phyloP scores from a whole-genome alignment of 257 asterid species.

The Gardenia jasminoides region DNA sequence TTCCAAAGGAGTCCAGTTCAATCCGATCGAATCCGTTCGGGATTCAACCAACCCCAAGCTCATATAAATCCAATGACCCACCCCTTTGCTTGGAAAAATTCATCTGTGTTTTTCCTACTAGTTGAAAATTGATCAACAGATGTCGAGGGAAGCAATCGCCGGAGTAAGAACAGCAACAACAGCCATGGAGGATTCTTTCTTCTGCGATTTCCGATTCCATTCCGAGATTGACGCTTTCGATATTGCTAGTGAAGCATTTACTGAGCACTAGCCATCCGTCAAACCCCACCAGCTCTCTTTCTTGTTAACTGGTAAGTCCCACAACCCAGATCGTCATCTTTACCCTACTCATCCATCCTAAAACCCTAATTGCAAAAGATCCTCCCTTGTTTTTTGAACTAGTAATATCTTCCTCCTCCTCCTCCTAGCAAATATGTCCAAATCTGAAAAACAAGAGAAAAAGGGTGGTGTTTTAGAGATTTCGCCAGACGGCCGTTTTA shows the following conservation, averaged over 20 bases:
- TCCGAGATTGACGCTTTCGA: constrained; percentile 9
- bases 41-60: neutral
- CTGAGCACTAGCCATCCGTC: neutral
- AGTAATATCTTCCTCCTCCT: too few relatives aligned
- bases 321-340: too few relatives aligned
- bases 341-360: neutral
- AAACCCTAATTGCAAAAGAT: neutral
- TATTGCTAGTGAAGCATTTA: constrained; percentile 10
- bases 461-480: constrained; percentile 7
- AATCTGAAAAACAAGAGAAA: neutral
- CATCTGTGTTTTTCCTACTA: neutral
- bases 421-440: too few relatives aligned
- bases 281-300: neutral
- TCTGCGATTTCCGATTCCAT: constrained; percentile 7
- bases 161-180: neutral
- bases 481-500: constrained; percentile 34
- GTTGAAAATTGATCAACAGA: neutral
- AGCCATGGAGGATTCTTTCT: constrained; percentile 9
- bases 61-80: neutral
- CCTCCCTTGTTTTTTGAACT: neutral
- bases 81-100: neutral
- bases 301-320: too few relatives aligned
- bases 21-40: neutral
- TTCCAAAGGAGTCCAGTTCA: neutral
- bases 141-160: neutral